phyloP scores from a whole-genome alignment of 2,329 filamentous ascomycete genomes.

The Colletotrichum orbiculare region DNA sequence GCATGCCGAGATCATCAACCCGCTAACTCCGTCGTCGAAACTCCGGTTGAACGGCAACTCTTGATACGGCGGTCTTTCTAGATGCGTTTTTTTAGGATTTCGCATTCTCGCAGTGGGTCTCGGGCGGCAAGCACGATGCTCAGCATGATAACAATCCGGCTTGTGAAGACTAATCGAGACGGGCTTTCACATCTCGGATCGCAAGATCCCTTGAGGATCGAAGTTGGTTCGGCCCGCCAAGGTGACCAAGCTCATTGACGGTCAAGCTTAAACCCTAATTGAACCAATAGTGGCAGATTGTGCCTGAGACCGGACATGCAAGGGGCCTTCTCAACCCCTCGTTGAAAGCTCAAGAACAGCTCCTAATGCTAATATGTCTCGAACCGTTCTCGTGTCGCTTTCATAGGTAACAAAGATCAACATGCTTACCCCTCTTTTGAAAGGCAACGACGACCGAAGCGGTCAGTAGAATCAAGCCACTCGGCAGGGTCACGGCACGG shows the following conservation, averaged over 20 bases:
- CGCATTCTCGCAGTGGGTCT: slow-evolving; percentile 8
- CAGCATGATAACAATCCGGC: not conserved
- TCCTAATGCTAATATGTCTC: slow-evolving; percentile 12
- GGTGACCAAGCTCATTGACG: slow-evolving; percentile 5
- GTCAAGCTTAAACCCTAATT: slow-evolving; percentile 16
- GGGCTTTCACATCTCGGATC: slow-evolving; percentile 7
- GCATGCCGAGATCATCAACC: slow-evolving; percentile 28
- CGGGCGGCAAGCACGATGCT: not conserved
- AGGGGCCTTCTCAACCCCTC: slow-evolving; percentile 10
- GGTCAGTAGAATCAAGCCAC: slow-evolving; percentile 10
- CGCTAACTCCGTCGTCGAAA: slow-evolving; percentile 22
- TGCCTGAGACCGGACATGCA: slow-evolving; percentile 9
- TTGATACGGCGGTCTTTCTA: slow-evolving; percentile 8
- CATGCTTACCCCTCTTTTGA: slow-evolving; percentile 25
- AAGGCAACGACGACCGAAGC: slow-evolving; percentile 8
- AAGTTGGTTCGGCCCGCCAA: slow-evolving; percentile 12
- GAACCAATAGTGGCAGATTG: not conserved
- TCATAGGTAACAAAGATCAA: not conserved
- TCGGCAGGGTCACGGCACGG: slow-evolving; percentile 7
- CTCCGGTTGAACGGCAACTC: slow-evolving; percentile 14
- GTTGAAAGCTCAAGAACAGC: not conserved
- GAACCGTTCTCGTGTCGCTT: slow-evolving; percentile 1
- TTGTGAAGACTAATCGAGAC: not conserved
- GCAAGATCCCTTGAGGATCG: slow-evolving; percentile 1
- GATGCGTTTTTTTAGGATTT: slow-evolving; percentile 9